Evolutionary conservation across 2,329 filamentous ascomycete species (phyloP).

Genomic region (Bipolaris sorokiniana): DNA sequence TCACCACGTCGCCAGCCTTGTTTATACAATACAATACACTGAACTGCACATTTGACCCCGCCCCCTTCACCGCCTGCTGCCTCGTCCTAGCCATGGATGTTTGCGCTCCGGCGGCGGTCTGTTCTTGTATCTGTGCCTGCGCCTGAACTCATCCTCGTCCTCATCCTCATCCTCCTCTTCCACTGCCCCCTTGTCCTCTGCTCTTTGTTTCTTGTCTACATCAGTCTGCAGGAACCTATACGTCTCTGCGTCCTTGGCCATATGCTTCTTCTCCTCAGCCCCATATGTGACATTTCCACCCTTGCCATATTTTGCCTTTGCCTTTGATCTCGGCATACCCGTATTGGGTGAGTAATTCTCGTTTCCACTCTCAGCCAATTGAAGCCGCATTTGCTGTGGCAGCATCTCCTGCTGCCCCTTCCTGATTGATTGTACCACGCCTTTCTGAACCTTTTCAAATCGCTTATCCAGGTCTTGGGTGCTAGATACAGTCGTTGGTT

Average conservation of each 20-base stretch:
- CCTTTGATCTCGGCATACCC: slow-evolving; percentile 10
- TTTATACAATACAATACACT: background rate
- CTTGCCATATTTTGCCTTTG: background rate
- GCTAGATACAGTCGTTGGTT: background rate
- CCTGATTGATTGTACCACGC: slow-evolving; percentile 16
- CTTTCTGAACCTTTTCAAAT: slow-evolving; percentile 21
- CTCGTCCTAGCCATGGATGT: background rate
- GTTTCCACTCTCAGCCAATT: slow-evolving; percentile 3
- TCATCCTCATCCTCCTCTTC: background rate
- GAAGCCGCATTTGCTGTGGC: slow-evolving; percentile 15
- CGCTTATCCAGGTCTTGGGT: slow-evolving; percentile 15
- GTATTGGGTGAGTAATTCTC: slow-evolving; percentile 13
- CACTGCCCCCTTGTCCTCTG: background rate
- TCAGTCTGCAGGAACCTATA: background rate
- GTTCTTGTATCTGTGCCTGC: too few species aligned
- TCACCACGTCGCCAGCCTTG: too few species aligned
- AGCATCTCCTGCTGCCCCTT: slow-evolving; percentile 17
- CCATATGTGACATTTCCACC: background rate
- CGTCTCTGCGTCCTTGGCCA: slow-evolving; percentile 1
- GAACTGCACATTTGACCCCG: background rate
- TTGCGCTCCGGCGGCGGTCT: background rate
- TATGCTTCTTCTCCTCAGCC: slow-evolving; percentile 9
- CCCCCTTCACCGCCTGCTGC: background rate
- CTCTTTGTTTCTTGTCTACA: background rate
- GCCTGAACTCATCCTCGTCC: background rate